Conservation (phyloP, 331 rosid genomes). For the Malus hybrid region DNA sequence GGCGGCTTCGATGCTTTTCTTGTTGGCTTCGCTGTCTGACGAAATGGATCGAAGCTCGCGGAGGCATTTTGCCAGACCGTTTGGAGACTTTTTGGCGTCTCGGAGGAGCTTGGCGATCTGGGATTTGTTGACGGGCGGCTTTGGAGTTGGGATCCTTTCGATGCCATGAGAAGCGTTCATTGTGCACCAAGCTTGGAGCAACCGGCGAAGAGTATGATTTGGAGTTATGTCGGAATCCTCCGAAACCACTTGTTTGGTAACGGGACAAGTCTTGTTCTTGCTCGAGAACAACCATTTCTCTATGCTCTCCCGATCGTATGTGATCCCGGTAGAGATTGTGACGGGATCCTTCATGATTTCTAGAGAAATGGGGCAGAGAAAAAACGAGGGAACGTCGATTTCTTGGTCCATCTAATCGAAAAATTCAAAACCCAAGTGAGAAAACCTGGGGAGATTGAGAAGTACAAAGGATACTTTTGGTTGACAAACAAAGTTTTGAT, state of each 20-base stretch:
- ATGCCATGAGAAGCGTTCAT: constrained; percentile 66
- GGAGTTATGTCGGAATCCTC: constrained; percentile 54
- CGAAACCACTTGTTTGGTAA: constrained; percentile 50
- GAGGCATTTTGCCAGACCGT: constrained; percentile 28
- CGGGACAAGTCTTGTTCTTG: constrained; percentile 56
- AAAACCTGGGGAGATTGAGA: background rate
- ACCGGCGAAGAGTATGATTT: constrained; percentile 79
- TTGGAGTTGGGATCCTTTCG: constrained; percentile 74
- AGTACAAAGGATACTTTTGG: background rate
- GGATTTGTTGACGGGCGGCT: constrained; percentile 44
- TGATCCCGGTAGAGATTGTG: constrained; percentile 59
- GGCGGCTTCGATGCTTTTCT: constrained; percentile 43
- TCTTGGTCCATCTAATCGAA: constrained; percentile 34
- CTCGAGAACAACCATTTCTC: constrained; percentile 67
- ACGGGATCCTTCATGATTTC: constrained; percentile 90
- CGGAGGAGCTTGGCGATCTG: constrained; percentile 41
- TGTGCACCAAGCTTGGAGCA: constrained; percentile 86
- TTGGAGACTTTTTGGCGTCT: constrained; percentile 43
- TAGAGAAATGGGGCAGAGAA: constrained; percentile 71
- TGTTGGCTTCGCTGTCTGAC: constrained; percentile 47
- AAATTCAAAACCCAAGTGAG: background rate
- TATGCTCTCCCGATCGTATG: constrained; percentile 74
- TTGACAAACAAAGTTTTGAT: background rate
- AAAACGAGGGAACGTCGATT: constrained; percentile 65
- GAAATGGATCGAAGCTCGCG: constrained; percentile 48